Evolutionary conservation across 371 early-diverging fungal species (phyloP).

Genomic region (Dinochytrium kinnereticum): DNA sequence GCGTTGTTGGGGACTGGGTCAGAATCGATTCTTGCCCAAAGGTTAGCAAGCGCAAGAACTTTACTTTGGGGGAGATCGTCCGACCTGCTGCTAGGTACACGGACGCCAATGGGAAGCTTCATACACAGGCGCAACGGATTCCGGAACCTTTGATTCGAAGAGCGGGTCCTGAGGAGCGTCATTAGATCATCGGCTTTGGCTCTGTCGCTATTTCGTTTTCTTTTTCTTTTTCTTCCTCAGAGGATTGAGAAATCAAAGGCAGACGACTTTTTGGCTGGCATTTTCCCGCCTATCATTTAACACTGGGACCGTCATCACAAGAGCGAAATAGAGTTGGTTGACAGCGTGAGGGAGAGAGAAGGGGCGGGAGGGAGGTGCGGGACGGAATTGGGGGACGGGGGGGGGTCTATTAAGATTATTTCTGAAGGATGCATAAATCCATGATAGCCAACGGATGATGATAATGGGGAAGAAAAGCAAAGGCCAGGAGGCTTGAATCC

Average conservation of each 20-base stretch:
- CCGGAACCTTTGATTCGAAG: constrained; percentile 8
- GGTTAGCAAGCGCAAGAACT: constrained; percentile 85
- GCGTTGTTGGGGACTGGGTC: constrained; percentile 89
- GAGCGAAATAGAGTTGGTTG: neutral
- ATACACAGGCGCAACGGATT: constrained; percentile 40
- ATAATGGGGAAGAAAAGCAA: neutral
- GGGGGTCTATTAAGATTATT: too few relatives aligned
- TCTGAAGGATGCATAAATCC: too few relatives aligned
- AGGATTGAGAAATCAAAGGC: neutral
- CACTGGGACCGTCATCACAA: too few relatives aligned
- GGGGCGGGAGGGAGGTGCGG: neutral
- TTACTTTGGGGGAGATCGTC: constrained; percentile 86
- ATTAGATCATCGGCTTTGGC: neutral
- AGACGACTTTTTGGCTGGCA: too few relatives aligned
- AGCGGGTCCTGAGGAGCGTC: neutral
- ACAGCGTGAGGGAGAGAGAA: neutral
- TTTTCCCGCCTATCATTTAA: too few relatives aligned
- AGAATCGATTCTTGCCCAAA: constrained; percentile 91
- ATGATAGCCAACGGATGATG: too few relatives aligned
- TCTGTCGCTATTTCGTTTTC: neutral
- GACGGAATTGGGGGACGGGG: neutral
- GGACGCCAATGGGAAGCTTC: constrained; percentile 47
- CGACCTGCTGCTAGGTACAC: constrained; percentile 42
- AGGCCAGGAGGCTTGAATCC: too few relatives aligned
- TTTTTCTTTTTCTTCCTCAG: neutral